phyloP scores from a whole-genome alignment of 257 asterid genomes.

The Anisodus acutangulus region DNA sequence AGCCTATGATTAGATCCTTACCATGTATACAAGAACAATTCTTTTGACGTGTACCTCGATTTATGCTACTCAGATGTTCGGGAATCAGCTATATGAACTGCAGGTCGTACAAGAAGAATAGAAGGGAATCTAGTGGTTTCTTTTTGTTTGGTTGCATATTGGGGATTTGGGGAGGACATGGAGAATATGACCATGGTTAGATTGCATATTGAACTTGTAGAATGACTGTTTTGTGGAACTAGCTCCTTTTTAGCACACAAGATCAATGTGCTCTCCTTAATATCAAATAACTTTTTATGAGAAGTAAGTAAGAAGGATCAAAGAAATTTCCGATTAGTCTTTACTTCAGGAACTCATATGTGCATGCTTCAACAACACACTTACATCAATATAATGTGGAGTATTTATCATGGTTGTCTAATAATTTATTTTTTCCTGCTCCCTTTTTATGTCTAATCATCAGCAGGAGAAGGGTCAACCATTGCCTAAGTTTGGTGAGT shows the following conservation, averaged over 20 bases:
- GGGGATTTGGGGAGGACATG: background rate
- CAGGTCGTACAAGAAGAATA: background rate
- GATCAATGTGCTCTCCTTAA: background rate
- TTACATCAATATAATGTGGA: background rate
- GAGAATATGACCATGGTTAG: background rate
- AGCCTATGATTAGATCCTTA: background rate
- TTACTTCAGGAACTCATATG: slow-evolving; percentile 2
- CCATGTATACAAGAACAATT: background rate
- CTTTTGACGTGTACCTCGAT: background rate
- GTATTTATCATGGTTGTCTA: background rate
- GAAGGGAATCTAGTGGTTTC: background rate
- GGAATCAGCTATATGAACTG: slow-evolving; percentile 3
- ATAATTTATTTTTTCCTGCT: background rate
- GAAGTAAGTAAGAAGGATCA: background rate
- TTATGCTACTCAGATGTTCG: background rate
- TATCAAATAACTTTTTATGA: background rate
- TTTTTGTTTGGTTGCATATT: background rate
- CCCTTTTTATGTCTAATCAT: slow-evolving; percentile 11
- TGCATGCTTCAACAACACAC: background rate
- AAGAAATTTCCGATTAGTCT: background rate
- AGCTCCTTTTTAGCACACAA: background rate
- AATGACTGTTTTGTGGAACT: background rate
- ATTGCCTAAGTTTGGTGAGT: slow-evolving; percentile 96
- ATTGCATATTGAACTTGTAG: background rate
- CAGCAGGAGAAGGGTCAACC: slow-evolving; percentile 90